phyloP scores from a whole-genome alignment of 164 flowering plant species.

The Dillenia turbinata region DNA sequence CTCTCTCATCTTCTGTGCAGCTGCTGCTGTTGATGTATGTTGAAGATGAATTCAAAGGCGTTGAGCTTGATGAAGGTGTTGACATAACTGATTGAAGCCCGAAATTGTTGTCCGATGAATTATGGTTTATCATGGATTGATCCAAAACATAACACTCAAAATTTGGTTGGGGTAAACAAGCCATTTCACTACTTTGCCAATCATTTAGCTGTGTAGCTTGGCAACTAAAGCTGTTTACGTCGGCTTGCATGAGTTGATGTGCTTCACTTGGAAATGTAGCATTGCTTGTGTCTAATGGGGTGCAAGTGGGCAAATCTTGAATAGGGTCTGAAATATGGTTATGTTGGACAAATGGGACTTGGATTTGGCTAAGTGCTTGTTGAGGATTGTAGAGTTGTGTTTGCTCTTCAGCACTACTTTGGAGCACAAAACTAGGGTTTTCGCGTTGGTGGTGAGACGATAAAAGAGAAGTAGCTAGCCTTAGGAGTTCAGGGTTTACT shows the following conservation, averaged over 20 bases:
- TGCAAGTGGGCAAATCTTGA: constrained; percentile 22
- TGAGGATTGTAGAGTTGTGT: constrained; percentile 11
- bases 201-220: constrained; percentile 19
- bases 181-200: constrained; percentile 31
- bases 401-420: constrained; percentile 28
- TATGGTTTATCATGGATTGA: constrained; percentile 20
- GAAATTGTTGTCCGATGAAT: constrained; percentile 16
- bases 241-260: constrained; percentile 33
- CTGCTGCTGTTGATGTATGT: constrained; percentile 22
- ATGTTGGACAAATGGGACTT: constrained; percentile 15
- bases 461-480: constrained; percentile 44
- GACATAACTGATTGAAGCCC: constrained; percentile 41
- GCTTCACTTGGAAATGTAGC: constrained; percentile 21
- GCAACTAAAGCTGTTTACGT: constrained; percentile 20
- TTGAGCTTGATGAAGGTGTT: constrained; percentile 55
- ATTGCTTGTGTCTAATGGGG: constrained; percentile 11
- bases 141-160: constrained; percentile 19
- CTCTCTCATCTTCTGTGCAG: constrained; percentile 50
- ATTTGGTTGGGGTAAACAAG: constrained; percentile 12
- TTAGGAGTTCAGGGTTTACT: constrained; percentile 55
- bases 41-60: constrained; percentile 49
- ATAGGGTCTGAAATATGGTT: constrained; percentile 18
- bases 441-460: constrained; percentile 27
- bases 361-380: constrained; percentile 14
- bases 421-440: constrained; percentile 21